Percentiles rank a stretch among this genome's conserved stretches.
These are phyloP conservation scores for Rhodocollybia butyracea DNA, from an alignment of 768 basidiomycete species.

Conservation along the genomic window DNA sequence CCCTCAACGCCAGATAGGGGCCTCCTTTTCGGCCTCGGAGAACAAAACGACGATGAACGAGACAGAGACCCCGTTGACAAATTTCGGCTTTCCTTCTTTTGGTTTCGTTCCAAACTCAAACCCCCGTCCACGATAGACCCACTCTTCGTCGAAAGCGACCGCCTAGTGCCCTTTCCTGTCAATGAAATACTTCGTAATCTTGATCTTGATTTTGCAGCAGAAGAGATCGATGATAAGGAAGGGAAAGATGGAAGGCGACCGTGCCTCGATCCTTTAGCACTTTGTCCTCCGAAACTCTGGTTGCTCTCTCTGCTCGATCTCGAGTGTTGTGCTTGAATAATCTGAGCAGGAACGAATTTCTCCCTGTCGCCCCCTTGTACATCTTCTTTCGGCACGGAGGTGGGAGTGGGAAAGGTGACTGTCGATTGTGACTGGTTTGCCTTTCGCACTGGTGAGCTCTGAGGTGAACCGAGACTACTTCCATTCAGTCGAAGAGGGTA, in stretches of 20 bases:
- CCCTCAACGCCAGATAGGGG: background rate
- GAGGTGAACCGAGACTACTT: background rate
- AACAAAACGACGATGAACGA: slow-evolving; percentile 4
- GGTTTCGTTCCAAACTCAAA: background rate
- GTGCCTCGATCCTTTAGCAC: background rate
- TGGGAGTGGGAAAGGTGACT: background rate
- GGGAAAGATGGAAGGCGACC: background rate
- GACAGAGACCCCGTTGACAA: background rate
- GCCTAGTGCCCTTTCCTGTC: background rate
- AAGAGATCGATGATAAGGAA: background rate
- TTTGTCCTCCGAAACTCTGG: background rate
- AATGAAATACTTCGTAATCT: background rate
- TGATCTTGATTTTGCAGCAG: background rate
- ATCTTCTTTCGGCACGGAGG: background rate
- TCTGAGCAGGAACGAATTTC: too few relatives aligned
- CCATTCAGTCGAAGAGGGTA: background rate
- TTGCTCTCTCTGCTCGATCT: background rate
- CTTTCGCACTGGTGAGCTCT: too few relatives aligned
- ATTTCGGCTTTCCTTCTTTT: background rate
- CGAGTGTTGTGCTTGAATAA: too few relatives aligned
- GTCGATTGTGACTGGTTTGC: background rate
- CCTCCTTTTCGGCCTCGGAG: slow-evolving; percentile 6
- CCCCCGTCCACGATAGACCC: background rate
- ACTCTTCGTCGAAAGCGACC: background rate
- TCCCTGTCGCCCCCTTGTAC: too few relatives aligned